A percentile compares a stretch with the other conserved stretches of the same genome.
Conservation (phyloP, 2,329 filamentous ascomycete species). For the Botryotinia calthae region DNA sequence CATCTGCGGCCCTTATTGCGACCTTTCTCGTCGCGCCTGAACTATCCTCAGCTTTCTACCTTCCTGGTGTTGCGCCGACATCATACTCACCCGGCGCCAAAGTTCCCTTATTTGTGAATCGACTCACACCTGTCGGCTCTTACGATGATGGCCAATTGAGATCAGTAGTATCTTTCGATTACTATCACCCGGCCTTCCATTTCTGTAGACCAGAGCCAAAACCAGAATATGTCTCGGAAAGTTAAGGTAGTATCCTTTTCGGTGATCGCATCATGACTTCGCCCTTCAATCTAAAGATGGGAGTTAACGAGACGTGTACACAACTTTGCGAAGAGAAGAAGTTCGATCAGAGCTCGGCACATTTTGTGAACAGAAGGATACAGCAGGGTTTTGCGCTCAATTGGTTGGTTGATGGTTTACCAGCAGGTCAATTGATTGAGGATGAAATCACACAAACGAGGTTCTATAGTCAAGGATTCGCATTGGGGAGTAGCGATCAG, state of each 20-base stretch:
- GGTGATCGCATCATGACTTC: slow-evolving; percentile 98
- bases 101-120: slow-evolving; percentile 90
- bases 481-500: slow-evolving; percentile 63
- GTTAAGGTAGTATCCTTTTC: slow-evolving; percentile 92
- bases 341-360: slow-evolving; percentile 62
- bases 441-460: slow-evolving; percentile 73
- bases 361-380: slow-evolving; percentile 82
- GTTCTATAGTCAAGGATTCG: slow-evolving; percentile 91
- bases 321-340: slow-evolving; percentile 67
- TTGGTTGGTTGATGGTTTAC: slow-evolving; percentile 92
- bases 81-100: slow-evolving; percentile 78
- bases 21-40: slow-evolving; percentile 51
- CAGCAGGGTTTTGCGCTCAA: slow-evolving; percentile 86
- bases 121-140: slow-evolving; percentile 80
- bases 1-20: slow-evolving; percentile 49
- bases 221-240: slow-evolving; percentile 78
- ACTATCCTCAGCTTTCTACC: slow-evolving; percentile 77
- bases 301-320: slow-evolving; percentile 82
- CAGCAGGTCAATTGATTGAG: slow-evolving; percentile 78
- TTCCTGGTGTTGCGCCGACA: slow-evolving; percentile 91
- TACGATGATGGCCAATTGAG: slow-evolving; percentile 76
- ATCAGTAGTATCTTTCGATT: slow-evolving; percentile 94
- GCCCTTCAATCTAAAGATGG: slow-evolving; percentile 86
- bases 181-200: slow-evolving; percentile 84
- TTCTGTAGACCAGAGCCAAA: slow-evolving; percentile 82